Evolutionary conservation across 2,329 filamentous ascomycete genomes (phyloP).

Genomic region (Apiospora phragmitis): DNA sequence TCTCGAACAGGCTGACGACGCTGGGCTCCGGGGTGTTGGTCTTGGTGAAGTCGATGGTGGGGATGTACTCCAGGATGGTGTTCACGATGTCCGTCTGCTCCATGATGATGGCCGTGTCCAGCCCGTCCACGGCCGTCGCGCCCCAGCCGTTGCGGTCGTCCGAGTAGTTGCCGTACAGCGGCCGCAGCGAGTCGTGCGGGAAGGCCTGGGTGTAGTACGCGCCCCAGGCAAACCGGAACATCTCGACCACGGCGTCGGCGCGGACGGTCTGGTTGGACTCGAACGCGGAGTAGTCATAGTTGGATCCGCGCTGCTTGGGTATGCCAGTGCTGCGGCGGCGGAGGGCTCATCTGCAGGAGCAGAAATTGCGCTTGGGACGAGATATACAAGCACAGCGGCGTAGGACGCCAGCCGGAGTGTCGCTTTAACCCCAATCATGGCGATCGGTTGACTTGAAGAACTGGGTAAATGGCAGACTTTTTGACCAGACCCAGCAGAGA

Average conservation of each 20-base stretch:
- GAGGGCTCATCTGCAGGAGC: not conserved
- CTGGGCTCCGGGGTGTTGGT: conserved; percentile 6
- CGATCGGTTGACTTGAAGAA: not conserved
- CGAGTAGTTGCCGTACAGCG: conserved; percentile 10
- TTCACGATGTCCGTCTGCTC: conserved; percentile 11
- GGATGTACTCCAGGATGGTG: conserved; percentile 9
- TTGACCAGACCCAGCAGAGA: not conserved
- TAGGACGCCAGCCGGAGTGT: not conserved
- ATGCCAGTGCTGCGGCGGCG: not conserved
- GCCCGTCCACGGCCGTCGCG: not conserved
- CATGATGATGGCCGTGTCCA: conserved; percentile 12
- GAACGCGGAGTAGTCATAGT: conserved; percentile 7
- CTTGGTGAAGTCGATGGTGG: conserved; percentile 12
- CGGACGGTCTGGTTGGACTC: conserved; percentile 4
- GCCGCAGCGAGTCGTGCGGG: conserved; percentile 9
- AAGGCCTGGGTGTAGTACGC: not conserved
- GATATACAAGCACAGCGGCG: not conserved
- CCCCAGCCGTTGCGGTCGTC: conserved; percentile 12
- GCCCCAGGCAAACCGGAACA: conserved; percentile 7
- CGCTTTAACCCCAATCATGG: not conserved
- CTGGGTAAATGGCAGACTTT: not conserved
- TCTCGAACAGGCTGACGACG: conserved; percentile 7
- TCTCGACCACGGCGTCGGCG: not conserved
- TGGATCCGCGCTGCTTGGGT: not conserved
- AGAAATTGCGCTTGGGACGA: not conserved